Conservation (phyloP, 2,329 filamentous ascomycete genomes). For the Ambrosiella xylebori region DNA sequence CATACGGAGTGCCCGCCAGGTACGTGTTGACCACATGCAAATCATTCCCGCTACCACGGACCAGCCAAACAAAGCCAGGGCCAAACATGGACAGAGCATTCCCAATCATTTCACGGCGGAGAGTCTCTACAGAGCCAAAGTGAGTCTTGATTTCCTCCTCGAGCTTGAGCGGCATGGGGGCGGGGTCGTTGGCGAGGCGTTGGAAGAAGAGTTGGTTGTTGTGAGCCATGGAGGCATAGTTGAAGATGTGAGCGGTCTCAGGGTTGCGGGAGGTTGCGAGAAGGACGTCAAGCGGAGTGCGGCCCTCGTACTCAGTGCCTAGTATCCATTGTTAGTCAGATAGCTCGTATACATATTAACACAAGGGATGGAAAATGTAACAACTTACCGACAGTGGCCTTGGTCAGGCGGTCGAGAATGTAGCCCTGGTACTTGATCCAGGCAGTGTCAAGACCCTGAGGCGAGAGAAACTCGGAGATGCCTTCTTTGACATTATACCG, state of each 20-base stretch:
- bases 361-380: neutral
- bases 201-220: constrained; percentile 80
- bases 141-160: constrained; percentile 42
- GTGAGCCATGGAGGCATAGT: constrained; percentile 88
- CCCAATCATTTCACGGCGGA: constrained; percentile 61
- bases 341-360: neutral
- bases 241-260: constrained; percentile 65
- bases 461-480: constrained; percentile 54
- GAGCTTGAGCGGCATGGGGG: constrained; percentile 39
- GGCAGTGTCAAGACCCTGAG: constrained; percentile 52
- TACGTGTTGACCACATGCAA: constrained; percentile 72
- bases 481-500: constrained; percentile 29
- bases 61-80: constrained; percentile 92
- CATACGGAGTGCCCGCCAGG: constrained; percentile 75
- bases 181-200: constrained; percentile 27
- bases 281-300: constrained; percentile 48
- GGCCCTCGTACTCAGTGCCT: constrained; percentile 49
- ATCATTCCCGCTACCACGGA: constrained; percentile 35
- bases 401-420: constrained; percentile 61
- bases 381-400: constrained; percentile 49
- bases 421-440: constrained; percentile 70
- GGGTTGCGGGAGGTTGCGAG: constrained; percentile 66
- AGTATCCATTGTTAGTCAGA: constrained; percentile 8
- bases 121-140: constrained; percentile 70
- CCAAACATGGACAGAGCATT: constrained; percentile 88